Evolutionary conservation across 768 basidiomycete species (phyloP).

Genomic region (Rhizopogon roseolus): DNA sequence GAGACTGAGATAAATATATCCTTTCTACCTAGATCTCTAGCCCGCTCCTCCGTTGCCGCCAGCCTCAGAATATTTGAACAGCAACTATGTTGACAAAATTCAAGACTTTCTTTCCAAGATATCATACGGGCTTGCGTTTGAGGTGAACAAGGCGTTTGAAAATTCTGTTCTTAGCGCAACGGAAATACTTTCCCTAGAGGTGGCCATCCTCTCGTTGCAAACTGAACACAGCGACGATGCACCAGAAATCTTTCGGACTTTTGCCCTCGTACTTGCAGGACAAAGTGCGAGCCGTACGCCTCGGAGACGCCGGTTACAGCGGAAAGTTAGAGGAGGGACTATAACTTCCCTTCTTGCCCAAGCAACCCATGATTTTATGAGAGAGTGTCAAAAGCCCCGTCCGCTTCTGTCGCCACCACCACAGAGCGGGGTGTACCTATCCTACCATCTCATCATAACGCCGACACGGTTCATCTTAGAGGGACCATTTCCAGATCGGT

Average conservation of each 20-base stretch:
- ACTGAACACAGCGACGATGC: slow-evolving; percentile 9
- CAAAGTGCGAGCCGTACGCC: not conserved
- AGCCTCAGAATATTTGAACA: no score
- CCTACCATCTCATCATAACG: slow-evolving; percentile 35
- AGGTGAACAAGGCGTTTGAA: slow-evolving; percentile 30
- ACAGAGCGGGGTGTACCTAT: slow-evolving; percentile 19
- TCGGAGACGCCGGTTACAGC: not conserved
- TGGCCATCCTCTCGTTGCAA: slow-evolving; percentile 15
- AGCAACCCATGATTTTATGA: slow-evolving; percentile 14
- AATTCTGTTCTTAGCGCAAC: slow-evolving; percentile 18
- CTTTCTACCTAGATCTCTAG: no score
- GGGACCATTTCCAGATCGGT: slow-evolving; percentile 33
- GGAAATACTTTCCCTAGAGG: slow-evolving; percentile 16
- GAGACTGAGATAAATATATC: no score
- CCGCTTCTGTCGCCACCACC: slow-evolving; percentile 18
- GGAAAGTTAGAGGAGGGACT: not conserved
- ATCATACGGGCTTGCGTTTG: slow-evolving; percentile 33
- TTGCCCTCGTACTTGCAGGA: slow-evolving; percentile 16
- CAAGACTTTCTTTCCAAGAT: slow-evolving; percentile 15
- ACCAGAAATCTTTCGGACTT: slow-evolving; percentile 19
- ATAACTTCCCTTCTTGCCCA: slow-evolving; percentile 13
- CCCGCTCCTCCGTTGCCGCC: no score
- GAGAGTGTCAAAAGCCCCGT: slow-evolving; percentile 17
- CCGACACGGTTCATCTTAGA: slow-evolving; percentile 34
- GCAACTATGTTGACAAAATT: slow-evolving; percentile 1